Percentiles rank a stretch among this genome's conserved stretches.
phyloP scores from a whole-genome alignment of 163 green algal genomes.

The Volvox carteri region DNA sequence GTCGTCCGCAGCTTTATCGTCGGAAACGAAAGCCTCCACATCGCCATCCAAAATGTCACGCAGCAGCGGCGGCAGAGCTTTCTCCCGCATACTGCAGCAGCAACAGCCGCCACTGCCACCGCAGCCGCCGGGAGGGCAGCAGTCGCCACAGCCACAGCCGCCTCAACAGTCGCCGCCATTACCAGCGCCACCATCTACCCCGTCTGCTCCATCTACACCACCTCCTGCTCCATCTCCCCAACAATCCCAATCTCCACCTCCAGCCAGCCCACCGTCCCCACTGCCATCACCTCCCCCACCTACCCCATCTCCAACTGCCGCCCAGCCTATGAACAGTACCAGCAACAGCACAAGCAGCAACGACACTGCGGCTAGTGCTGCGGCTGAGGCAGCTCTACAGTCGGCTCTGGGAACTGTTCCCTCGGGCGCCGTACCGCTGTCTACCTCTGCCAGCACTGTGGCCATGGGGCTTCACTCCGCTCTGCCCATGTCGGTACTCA shows the following conservation, averaged over 20 bases:
- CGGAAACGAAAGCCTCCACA: no score
- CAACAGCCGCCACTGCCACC: not conserved
- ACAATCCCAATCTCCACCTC: not conserved
- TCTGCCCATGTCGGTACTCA: constrained; percentile 15
- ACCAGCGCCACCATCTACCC: not conserved
- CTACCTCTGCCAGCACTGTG: constrained; percentile 4
- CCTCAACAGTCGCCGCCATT: not conserved
- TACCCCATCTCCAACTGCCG: not conserved
- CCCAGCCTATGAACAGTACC: not conserved
- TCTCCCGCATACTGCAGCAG: not conserved
- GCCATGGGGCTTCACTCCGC: constrained; percentile 9
- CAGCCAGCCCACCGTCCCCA: not conserved
- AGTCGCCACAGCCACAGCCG: not conserved
- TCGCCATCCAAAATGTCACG: no score
- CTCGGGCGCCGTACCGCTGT: not conserved
- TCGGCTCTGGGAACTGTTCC: not conserved
- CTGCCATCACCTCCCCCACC: not conserved
- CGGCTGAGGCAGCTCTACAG: not conserved
- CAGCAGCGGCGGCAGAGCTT: not conserved
- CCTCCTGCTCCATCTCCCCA: not conserved
- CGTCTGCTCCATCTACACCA: not conserved
- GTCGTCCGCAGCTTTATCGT: no score
- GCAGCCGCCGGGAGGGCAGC: not conserved
- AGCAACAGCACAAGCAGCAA: not conserved
- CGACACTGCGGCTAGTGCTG: not conserved